Base-by-base conservation (phyloP, 2,329 filamentous ascomycete species). In the Hirsutella thompsonii region DNA sequence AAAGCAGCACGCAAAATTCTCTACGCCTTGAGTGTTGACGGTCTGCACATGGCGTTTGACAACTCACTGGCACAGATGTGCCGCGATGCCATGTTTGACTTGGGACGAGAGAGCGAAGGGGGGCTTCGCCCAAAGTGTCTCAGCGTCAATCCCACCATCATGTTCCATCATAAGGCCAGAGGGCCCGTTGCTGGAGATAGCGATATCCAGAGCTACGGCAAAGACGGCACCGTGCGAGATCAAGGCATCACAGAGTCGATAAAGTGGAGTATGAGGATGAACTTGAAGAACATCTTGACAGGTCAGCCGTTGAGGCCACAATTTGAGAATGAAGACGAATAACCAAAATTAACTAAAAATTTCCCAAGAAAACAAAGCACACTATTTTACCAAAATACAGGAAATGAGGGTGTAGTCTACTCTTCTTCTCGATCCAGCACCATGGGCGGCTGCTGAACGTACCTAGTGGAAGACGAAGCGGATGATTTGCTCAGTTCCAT, bases 41-140 rank as follows among this genome's bases (percentile, higher is more conserved):
- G 57, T 11, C 47, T 68, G 40, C 59, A 55, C 18, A 51, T 52
- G 20, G 53, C 62, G 0, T 65, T 60, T 44, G 69, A 72, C 46
- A 54, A 67, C 32, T 60, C 64, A 44, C 47, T 72, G 37, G 56
- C 58, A 16, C 52, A 63, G 14, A 58, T 65, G 36, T 65, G 68
- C 53, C 70, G 68, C 44, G 62, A 64, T 21, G 62, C 62, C 30
- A 48, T 54, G 5, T 47, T 47, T 18, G 47, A 50, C 5, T 46
- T 54, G 43, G 51, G 49, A 35, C 35, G 30, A n/a, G 34, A 19
- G 6, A 40, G 16, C 18, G 42, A 42, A 6, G 38, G 36, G 32
- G 35, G 40, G 20, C 33, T 38, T n/a, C 38, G 20, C 2, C 16
- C 52, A 13, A 54, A 47, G 39, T 61, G 59, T 34, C 41, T 60